Base-by-base conservation (phyloP, 352 stramenopile species). In the Phytophthora idaei region DNA sequence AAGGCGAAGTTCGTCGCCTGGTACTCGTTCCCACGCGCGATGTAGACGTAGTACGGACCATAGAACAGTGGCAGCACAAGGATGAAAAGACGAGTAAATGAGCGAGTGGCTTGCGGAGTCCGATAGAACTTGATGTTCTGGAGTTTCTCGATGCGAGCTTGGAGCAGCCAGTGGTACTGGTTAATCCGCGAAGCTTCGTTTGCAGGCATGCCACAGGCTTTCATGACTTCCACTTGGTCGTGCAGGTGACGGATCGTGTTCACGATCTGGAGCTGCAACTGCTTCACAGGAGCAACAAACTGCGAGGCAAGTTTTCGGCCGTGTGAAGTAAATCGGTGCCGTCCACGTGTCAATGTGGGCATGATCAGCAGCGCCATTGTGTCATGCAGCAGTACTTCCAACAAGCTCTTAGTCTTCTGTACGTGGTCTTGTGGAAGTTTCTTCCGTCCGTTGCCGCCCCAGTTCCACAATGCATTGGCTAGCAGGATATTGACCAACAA, bases 121-220 rank as follows among this genome's bases (percentile, higher is more conserved):
- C 89, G 85, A 56, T 96, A 96, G 55, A 93, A 90, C 80, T 94
- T 96, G 59, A 93, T 83, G 71, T 94, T 94, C 67, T 91, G 85
- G 0, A 96, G 72, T 64, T 84, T 87, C 51, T 96, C 87, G 29
- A 96, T 74, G 17, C 89, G 85, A 50, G 83, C 85, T 59, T 93
- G 81, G 2, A 96, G 73, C 48, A 96, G 72, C 89, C 89, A 96
- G 54, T 95, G 84, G 58, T 95, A 95, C 67, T 95, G 89, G 55
- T 94, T 95, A 64, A 95, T 90, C 21, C 89, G 85, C n/a, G 84
- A 94, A 15, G 89, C 86, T 66, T 96, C 89, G 45, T 96, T 96
- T 0, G 85, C 83, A 21, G 86, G 89, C 15, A 96, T 68, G 0
- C 87, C 89, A 8, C 51, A 78, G 2, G 37, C 32, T 66, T 96